phyloP scores from a whole-genome alignment of 352 stramenopile genomes.

The Pythium coloratum region DNA sequence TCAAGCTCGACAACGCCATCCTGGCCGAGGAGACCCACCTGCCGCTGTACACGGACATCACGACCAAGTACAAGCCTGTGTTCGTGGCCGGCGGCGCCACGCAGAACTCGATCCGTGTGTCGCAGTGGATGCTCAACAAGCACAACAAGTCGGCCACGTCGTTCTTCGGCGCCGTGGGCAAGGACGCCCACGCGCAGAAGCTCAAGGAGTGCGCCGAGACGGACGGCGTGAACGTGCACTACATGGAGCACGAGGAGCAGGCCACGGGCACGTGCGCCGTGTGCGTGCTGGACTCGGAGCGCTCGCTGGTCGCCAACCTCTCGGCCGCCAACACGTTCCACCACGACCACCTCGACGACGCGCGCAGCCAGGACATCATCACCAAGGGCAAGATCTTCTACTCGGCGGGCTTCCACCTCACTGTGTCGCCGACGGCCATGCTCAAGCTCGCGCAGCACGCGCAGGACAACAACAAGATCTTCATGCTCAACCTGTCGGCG shows the following conservation, averaged over 20 bases:
- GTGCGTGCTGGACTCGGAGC: conserved; percentile 95
- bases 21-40: conserved; percentile 98
- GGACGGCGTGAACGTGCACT: conserved; percentile 96
- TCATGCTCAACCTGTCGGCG: conserved; percentile 97
- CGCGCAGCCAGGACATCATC: conserved; percentile 94
- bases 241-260: conserved; percentile 93
- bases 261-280: conserved; percentile 98
- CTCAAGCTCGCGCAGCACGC: conserved; percentile 93
- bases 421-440: conserved; percentile 93
- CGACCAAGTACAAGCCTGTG: conserved; percentile 87
- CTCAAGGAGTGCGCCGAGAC: conserved; percentile 92
- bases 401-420: conserved; percentile 98
- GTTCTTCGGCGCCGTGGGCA: conserved; percentile 97
- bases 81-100: conserved; percentile 98
- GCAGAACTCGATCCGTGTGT: conserved; percentile 99
- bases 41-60: conserved; percentile 96
- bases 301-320: conserved; percentile 97
- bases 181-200: conserved; percentile 92
- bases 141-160: conserved; percentile 84
- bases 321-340: conserved; percentile 99
- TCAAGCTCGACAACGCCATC: conserved; percentile 96
- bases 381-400: conserved; percentile 95
- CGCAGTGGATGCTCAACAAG: conserved; percentile 98
- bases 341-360: conserved; percentile 78
- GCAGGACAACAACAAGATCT: conserved; percentile 92